Percentiles rank a stretch among this genome's conserved stretches.
Evolutionary conservation across 257 asterid species (phyloP).

Genomic region (Lavandula angustifolia): DNA sequence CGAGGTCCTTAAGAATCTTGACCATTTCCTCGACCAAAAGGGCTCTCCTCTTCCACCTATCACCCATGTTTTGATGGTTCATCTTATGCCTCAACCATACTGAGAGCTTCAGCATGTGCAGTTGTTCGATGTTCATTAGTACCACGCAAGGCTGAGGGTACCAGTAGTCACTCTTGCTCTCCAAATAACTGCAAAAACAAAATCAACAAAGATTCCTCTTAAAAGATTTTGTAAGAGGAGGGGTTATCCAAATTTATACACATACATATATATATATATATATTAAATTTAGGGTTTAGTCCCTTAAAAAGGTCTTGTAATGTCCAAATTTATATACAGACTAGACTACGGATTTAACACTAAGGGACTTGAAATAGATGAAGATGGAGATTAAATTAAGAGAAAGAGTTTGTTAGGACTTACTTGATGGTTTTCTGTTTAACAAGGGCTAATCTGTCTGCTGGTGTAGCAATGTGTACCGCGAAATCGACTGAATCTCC

Average conservation of each 20-base stretch:
- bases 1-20: conserved; percentile 70
- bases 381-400: too few relatives aligned
- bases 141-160: conserved; percentile 62
- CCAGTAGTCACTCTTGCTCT: conserved; percentile 80
- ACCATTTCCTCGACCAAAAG: conserved; percentile 66
- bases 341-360: too few relatives aligned
- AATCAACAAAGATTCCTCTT: too few relatives aligned
- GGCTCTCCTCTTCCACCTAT: conserved; percentile 69
- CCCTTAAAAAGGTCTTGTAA: too few relatives aligned
- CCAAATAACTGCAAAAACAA: conserved; percentile 52
- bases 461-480: conserved; percentile 73
- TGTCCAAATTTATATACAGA: too few relatives aligned
- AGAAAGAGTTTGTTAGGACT: background rate
- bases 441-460: conserved; percentile 57
- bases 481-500: conserved; percentile 65
- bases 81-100: conserved; percentile 85
- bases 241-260: too few relatives aligned
- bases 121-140: conserved; percentile 56
- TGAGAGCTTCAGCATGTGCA: conserved; percentile 51
- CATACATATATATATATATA: too few relatives aligned
- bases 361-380: too few relatives aligned
- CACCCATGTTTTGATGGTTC: conserved; percentile 83
- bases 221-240: too few relatives aligned
- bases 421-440: conserved; percentile 61
- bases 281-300: too few relatives aligned